Percentiles rank a stretch among this genome's conserved stretches.
Conservation (phyloP, 2,329 filamentous ascomycete species). For the Pseudopithomyces maydicus region DNA sequence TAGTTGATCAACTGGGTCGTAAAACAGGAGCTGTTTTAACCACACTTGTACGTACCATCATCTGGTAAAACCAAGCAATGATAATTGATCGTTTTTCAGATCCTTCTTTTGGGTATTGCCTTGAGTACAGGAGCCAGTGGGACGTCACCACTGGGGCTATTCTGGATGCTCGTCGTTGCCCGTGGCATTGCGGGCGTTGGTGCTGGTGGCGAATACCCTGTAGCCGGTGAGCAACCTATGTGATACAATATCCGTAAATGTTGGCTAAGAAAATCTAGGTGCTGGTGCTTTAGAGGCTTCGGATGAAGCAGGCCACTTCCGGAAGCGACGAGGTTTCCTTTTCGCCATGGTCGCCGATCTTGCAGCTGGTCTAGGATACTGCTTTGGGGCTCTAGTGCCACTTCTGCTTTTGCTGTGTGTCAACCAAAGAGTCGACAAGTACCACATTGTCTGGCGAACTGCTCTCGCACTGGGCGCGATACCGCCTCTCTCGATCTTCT, state of each 20-base stretch:
- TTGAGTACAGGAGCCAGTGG: constrained; percentile 19
- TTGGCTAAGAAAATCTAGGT: neutral
- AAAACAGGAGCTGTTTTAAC: constrained; percentile 28
- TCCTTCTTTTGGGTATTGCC: constrained; percentile 39
- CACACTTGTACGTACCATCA: constrained; percentile 16
- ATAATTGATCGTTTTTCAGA: neutral
- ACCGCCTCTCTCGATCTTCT: constrained; percentile 57
- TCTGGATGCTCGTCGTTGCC: constrained; percentile 9
- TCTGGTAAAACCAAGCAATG: no score
- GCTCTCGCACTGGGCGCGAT: constrained; percentile 57
- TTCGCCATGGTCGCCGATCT: constrained; percentile 62
- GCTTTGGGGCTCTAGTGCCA: constrained; percentile 56
- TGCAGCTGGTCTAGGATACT: constrained; percentile 57
- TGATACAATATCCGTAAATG: neutral
- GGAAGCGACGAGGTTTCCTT: constrained; percentile 59
- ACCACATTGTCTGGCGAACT: constrained; percentile 55
- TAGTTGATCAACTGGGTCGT: constrained; percentile 2
- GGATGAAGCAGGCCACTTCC: constrained; percentile 53
- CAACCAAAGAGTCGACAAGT: constrained; percentile 49
- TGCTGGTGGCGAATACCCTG: constrained; percentile 56
- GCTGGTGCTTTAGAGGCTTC: constrained; percentile 59
- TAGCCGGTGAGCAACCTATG: constrained; percentile 39
- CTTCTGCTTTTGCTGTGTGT: constrained; percentile 59
- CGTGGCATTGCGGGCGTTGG: constrained; percentile 7
- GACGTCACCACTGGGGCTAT: constrained; percentile 1